These are phyloP conservation scores for Ilex aquifolium DNA, from an alignment of 257 asterid genomes.

Conservation along the genomic window DNA sequence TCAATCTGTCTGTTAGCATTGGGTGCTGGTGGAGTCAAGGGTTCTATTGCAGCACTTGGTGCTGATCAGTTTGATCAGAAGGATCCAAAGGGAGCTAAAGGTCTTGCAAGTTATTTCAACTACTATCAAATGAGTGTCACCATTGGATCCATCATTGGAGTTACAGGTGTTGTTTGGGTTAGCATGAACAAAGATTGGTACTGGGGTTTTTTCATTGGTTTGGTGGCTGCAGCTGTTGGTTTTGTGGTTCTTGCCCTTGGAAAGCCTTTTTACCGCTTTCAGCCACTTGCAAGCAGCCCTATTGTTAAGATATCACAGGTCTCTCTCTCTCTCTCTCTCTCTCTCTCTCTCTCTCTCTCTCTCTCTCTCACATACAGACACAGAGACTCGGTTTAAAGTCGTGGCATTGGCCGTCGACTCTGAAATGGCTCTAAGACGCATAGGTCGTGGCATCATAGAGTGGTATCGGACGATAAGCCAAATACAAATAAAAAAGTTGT, in stretches of 20 bases:
- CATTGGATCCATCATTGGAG: constrained; percentile 50
- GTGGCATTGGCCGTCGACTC: no score
- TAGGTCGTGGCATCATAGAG: neutral
- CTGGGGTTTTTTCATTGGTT: constrained; percentile 49
- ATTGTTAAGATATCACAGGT: constrained; percentile 41
- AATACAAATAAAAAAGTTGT: no score
- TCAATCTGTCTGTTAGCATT: constrained; percentile 39
- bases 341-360: constrained; percentile 5
- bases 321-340: neutral
- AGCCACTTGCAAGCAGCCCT: constrained; percentile 30
- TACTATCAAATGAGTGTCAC: constrained; percentile 41
- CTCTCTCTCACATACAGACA: no score
- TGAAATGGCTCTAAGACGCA: no score
- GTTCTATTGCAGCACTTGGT: constrained; percentile 45
- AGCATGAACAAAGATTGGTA: constrained; percentile 50
- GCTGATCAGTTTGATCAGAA: constrained; percentile 53
- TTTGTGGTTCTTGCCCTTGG: constrained; percentile 40
- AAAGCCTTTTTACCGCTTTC: constrained; percentile 33
- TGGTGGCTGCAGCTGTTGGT: constrained; percentile 32
- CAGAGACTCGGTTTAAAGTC: no score
- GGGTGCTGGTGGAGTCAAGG: constrained; percentile 56
- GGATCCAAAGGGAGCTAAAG: constrained; percentile 30
- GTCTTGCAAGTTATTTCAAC: constrained; percentile 46
- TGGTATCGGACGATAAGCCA: no score
- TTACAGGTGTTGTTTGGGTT: constrained; percentile 54